Evolutionary conservation across 2,329 filamentous ascomycete genomes (phyloP), one percentile per base, ranked within the genome.

Genomic region (Fusarium sublunatum): DNA sequence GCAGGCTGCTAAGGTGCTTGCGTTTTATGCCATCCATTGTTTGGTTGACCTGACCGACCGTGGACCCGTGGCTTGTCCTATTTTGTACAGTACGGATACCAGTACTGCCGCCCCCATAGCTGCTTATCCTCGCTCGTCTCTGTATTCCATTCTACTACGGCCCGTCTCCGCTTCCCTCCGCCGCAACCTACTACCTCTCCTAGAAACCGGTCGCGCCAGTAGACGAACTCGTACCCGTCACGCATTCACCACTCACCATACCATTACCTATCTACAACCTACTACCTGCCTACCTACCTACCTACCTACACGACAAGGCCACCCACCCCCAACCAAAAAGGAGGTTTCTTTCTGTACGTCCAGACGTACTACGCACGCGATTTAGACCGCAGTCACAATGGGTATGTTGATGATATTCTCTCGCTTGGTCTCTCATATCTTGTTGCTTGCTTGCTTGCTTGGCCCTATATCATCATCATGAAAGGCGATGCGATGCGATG

Each of bases 11-110:
- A 32, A 71, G 70, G 68, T 74, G 70, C 69, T 72, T 72, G 69
- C 69, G 63, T 58, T 73, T 68, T 67, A 74, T 72, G 72, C 72
- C 71, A 74, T 63, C 70, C 61, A 40, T 68, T 65, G 59, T 71
- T 63, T 65, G 56, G 53, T 60, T 68, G 65, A 65, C 68, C 63
- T 68, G 65, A 65, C 68, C 63, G 69, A 74, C 70, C 71, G 68
- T 61, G 56, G 61, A 58, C 54, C 50, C 44, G 63, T 73, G 67
- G 71, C 71, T 71, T 73, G 61, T 66, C 65, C 55, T 64, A 41
- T 46, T 53, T 51, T 25, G 32, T 59, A 13, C 36, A 64, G 51
- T 29, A 19, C 43, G 53, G 38, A 32, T 46, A 46, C 35, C 41
- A 42, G 25, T 39, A 48, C 45, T 61, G 47, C 28, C 70, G 65